Base-by-base conservation (phyloP, 257 asterid species). In the Petunia axillaris region DNA sequence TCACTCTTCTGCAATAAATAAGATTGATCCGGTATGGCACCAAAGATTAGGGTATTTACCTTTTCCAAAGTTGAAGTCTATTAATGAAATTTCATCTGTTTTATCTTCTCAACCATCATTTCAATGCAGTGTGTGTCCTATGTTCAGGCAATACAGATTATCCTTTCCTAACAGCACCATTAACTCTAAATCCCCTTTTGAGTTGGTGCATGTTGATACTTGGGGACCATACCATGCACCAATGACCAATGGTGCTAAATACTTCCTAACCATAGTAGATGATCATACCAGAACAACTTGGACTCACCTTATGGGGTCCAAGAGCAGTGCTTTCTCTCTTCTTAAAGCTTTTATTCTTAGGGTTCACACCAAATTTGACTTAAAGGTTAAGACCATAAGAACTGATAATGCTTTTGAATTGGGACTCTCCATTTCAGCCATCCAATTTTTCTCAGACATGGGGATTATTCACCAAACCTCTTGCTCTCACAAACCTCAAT, bases 401-500 rank as follows among this genome's bases (percentile, higher is more conserved):
- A 43, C 78, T n/a, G 43, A 74, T 48, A 74, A 76, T 55, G 79
- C 65, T 8, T 0, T 2, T 3, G 36, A 76, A 1, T 37, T n/a
- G 8, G 11, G 16, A 5, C 1, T 1, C 8, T 1, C 25, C 25
- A 25, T 25, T 25, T 25, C 25, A 25, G 25, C 25, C 25, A 25
- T 25, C 25, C 25, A 25, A 25, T 25, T 25, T 25, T 25, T 25
- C 25, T 25, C 25, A 25, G 25, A 25, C 25, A 25, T 25, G 25
- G 79, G 83, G 2, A 70, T 80, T n/a, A 0, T 55, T 9, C 79
- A 80, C 35, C 74, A 80, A 57, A 35, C 60, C 5, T 14, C 13
- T 80, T 70, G 25, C 25, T 25, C 25, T 25, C 25, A 25, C 25
- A 25, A 25, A 25, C 25, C 25, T 25, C 25, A 25, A 25, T 25